phyloP scores from a whole-genome alignment of 768 basidiomycete species.

The Kockovaella imperatae region DNA sequence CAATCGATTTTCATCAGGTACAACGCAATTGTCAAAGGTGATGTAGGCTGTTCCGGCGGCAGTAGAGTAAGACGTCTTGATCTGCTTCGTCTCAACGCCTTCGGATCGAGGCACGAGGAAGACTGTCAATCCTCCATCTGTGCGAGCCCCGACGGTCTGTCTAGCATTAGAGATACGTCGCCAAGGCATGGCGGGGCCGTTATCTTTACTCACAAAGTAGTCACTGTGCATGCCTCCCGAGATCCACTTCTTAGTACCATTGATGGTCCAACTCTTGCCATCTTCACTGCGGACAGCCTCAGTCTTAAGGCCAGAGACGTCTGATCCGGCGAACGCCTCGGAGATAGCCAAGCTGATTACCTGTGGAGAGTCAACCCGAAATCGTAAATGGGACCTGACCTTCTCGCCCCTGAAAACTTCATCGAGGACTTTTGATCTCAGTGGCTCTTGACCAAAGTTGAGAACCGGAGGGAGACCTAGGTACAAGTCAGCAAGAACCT shows the following conservation, averaged over 20 bases:
- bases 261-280: constrained; percentile 61
- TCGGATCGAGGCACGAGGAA: constrained; percentile 75
- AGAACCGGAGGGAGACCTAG: constrained; percentile 65
- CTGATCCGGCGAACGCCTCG: constrained; percentile 71
- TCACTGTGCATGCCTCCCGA: constrained; percentile 45
- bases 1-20: constrained; percentile 79
- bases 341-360: constrained; percentile 81
- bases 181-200: neutral
- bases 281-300: constrained; percentile 71
- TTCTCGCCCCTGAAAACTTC: constrained; percentile 64
- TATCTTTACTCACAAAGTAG: constrained; percentile 49
- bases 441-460: constrained; percentile 68
- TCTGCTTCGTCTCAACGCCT: constrained; percentile 73
- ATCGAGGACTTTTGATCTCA: constrained; percentile 59
- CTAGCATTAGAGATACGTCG: constrained; percentile 31
- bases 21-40: constrained; percentile 72
- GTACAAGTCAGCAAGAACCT: no score
- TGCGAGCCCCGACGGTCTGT: constrained; percentile 67
- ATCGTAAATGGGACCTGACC: constrained; percentile 11
- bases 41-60: constrained; percentile 78
- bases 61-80: constrained; percentile 83
- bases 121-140: constrained; percentile 65
- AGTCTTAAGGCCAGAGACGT: constrained; percentile 65
- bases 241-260: constrained; percentile 75
- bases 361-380: constrained; percentile 38